Conservation (phyloP, 164 flowering plant genomes). For the Vitis cinerea region DNA sequence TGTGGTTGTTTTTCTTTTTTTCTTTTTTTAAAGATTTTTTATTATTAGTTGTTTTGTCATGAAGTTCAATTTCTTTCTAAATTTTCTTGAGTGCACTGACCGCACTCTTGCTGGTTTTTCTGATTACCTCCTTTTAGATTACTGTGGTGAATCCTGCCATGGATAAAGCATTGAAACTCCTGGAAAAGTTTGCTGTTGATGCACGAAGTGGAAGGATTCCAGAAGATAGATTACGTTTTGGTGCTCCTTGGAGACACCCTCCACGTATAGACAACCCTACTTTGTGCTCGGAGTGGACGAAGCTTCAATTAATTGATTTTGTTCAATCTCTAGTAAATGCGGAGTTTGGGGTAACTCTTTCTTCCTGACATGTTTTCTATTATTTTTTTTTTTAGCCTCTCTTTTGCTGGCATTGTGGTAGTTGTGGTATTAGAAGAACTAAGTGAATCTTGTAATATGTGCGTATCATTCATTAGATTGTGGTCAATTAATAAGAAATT, state of each 20-base stretch:
- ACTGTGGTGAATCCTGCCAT: conserved; percentile 92
- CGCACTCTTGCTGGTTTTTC: neutral
- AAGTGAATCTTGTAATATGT: neutral
- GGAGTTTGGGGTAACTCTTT: conserved; percentile 73
- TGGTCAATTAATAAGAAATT: too few species aligned
- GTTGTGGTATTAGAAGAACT: conserved; percentile 1
- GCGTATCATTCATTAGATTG: neutral
- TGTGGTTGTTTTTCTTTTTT: neutral
- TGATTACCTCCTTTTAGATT: conserved; percentile 37
- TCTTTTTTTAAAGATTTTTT: too few species aligned
- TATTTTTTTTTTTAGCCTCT: neutral
- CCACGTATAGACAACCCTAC: conserved; percentile 51
- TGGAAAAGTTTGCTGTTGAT: conserved; percentile 76
- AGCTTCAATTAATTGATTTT: conserved; percentile 88
- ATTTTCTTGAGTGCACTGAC: too few species aligned
- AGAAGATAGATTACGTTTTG: conserved; percentile 75
- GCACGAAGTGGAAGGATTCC: conserved; percentile 61
- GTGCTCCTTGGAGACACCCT: conserved; percentile 99
- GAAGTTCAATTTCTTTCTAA: neutral
- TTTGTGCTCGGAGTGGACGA: conserved; percentile 65
- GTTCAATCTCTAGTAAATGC: conserved; percentile 69
- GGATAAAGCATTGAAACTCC: conserved; percentile 64
- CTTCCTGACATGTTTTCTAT: neutral
- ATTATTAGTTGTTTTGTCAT: neutral
- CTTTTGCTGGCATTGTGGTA: neutral